A percentile compares a stretch with the other conserved stretches of the same genome.
These are phyloP conservation scores for Lactarius deliciosus DNA, from an alignment of 768 basidiomycete genomes.

Conservation along the genomic window DNA sequence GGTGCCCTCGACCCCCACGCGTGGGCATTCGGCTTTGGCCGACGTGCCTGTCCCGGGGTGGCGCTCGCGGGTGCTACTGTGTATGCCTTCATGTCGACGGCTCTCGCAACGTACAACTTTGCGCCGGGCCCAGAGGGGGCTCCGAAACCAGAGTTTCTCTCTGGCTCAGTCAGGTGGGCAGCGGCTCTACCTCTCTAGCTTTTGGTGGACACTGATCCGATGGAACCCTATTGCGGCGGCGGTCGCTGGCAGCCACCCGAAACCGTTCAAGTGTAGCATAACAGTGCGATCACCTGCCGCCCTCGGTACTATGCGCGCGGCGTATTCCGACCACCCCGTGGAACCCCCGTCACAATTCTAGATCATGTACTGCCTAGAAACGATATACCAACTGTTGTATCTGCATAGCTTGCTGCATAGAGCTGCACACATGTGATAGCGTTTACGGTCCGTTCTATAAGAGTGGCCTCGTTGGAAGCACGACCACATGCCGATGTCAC, in stretches of 20 bases:
- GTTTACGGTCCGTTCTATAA: neutral
- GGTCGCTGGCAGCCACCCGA: slow-evolving; percentile 16
- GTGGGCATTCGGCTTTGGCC: slow-evolving; percentile 27
- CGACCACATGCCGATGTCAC: neutral
- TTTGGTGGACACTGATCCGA: neutral
- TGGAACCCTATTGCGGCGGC: neutral
- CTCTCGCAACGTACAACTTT: slow-evolving; percentile 12
- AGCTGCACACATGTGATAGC: neutral
- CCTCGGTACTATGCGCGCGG: slow-evolving; percentile 6
- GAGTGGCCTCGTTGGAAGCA: neutral
- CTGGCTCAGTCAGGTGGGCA: slow-evolving; percentile 18
- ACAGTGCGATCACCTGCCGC: slow-evolving; percentile 8
- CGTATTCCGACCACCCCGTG: slow-evolving; percentile 1
- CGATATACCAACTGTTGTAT: neutral
- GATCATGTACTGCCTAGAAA: neutral
- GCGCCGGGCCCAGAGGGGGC: neutral
- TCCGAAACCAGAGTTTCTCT: slow-evolving; percentile 10
- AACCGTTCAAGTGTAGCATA: slow-evolving; percentile 16
- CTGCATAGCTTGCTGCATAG: too few relatives aligned
- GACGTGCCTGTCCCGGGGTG: slow-evolving; percentile 16
- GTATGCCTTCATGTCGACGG: slow-evolving; percentile 13
- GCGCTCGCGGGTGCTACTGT: slow-evolving; percentile 16
- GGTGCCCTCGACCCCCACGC: slow-evolving; percentile 18
- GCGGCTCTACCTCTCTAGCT: too few relatives aligned
- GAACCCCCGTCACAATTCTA: slow-evolving; percentile 8